phyloP scores from a whole-genome alignment of 768 basidiomycete species.

The Xerocomus brunneocitrinus region DNA sequence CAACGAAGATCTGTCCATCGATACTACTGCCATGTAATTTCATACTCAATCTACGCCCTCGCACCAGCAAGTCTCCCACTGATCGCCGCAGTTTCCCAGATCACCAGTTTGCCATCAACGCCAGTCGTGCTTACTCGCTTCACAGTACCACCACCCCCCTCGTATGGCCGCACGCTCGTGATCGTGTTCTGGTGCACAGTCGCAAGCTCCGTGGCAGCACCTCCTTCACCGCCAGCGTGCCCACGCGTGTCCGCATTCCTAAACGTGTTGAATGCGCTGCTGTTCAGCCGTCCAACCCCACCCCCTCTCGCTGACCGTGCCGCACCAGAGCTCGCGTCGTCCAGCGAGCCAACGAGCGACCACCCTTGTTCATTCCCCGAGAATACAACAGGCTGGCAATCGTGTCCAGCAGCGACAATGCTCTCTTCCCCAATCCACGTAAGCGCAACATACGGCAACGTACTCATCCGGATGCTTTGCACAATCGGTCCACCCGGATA shows the following conservation, averaged over 20 bases:
- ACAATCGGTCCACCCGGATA: constrained; percentile 79
- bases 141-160: constrained; percentile 52
- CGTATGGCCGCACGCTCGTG: constrained; percentile 82
- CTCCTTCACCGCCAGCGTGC: constrained; percentile 29
- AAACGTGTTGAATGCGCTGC: constrained; percentile 93
- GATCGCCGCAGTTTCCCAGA: constrained; percentile 78
- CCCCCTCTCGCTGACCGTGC: constrained; percentile 39
- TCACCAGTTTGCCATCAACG: constrained; percentile 87
- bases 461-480: constrained; percentile 68
- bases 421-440: constrained; percentile 80
- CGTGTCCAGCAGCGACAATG: constrained; percentile 91
- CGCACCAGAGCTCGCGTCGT: constrained; percentile 56
- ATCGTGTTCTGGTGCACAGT: constrained; percentile 99
- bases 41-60: constrained; percentile 31
- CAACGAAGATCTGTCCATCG: constrained; percentile 57
- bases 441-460: constrained; percentile 80
- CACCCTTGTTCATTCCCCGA: constrained; percentile 73
- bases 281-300: constrained; percentile 74
- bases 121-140: constrained; percentile 84
- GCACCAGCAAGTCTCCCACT: constrained; percentile 26
- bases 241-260: constrained; percentile 82
- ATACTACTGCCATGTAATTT: constrained; percentile 17
- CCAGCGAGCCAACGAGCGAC: constrained; percentile 76
- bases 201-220: constrained; percentile 66
- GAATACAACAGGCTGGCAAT: constrained; percentile 93